A percentile compares a stretch with the other conserved stretches of the same genome.
Conservation (phyloP, 192 early-diverging fungal species). For the Rhizophagus sp. region DNA sequence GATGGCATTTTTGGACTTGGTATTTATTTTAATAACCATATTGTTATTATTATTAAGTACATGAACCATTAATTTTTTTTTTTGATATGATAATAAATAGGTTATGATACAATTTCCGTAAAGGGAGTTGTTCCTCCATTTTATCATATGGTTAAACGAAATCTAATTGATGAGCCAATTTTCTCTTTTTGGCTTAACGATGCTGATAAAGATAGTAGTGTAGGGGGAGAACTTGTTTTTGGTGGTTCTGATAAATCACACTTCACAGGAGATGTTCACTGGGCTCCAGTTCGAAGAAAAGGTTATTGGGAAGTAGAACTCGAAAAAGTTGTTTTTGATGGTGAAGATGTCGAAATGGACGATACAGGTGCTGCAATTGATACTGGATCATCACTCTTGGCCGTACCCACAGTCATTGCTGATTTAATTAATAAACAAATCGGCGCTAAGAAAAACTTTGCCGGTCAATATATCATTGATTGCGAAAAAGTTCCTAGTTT, state of each 20-base stretch:
- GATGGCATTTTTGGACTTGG: slow-evolving; percentile 95
- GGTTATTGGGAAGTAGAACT: slow-evolving; percentile 98
- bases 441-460: slow-evolving; percentile 91
- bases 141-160: slow-evolving; percentile 85
- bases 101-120: slow-evolving; percentile 89
- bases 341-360: slow-evolving; percentile 67
- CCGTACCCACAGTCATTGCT: slow-evolving; percentile 72
- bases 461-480: slow-evolving; percentile 88
- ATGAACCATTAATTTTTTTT: background rate
- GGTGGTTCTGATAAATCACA: slow-evolving; percentile 81
- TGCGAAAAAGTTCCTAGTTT: slow-evolving; percentile 68
- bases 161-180: slow-evolving; percentile 78
- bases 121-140: slow-evolving; percentile 89
- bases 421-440: slow-evolving; percentile 88
- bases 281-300: slow-evolving; percentile 86
- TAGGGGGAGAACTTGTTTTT: slow-evolving; percentile 87
- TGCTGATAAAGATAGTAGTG: slow-evolving; percentile 56
- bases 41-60: background rate
- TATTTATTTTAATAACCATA: slow-evolving; percentile 1
- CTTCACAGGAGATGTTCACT: slow-evolving; percentile 71
- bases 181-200: slow-evolving; percentile 90
- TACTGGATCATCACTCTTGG: slow-evolving; percentile 88
- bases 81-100: background rate
- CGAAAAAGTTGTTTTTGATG: slow-evolving; percentile 75
- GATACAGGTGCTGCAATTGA: slow-evolving; percentile 84